Conservation (phyloP, 2,329 filamentous ascomycete genomes). For the Fusarium sp. region DNA sequence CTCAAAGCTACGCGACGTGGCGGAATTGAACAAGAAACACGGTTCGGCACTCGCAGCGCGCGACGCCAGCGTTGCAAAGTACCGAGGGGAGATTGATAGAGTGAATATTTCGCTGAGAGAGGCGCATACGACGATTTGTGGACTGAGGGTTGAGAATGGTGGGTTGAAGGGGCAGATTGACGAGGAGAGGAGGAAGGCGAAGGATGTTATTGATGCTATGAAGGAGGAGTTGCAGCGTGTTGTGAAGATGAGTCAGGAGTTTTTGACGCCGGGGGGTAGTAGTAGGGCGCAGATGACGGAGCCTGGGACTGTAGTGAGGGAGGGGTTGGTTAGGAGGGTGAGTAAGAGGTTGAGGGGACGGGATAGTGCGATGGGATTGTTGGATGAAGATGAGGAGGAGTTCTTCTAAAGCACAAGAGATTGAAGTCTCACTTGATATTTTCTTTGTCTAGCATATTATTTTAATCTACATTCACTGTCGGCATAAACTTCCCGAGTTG, state of each 20-base stretch:
- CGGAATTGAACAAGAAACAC: constrained; percentile 54
- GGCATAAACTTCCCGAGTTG: no score
- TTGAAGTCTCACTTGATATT: constrained; percentile 15
- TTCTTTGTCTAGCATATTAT: constrained; percentile 39
- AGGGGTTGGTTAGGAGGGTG: constrained; percentile 42
- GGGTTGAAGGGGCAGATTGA: constrained; percentile 51
- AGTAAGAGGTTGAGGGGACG: constrained; percentile 58
- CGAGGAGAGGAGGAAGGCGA: constrained; percentile 54
- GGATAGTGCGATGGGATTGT: constrained; percentile 66
- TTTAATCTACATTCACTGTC: not conserved
- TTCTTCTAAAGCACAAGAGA: constrained; percentile 33
- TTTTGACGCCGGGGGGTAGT: constrained; percentile 55
- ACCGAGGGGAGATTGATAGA: constrained; percentile 61
- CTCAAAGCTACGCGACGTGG: constrained; percentile 47
- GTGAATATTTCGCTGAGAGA: constrained; percentile 57
- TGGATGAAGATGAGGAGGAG: constrained; percentile 64
- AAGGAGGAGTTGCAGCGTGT: constrained; percentile 63
- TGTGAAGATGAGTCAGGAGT: constrained; percentile 58
- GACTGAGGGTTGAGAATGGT: constrained; percentile 60
- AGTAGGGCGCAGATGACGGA: constrained; percentile 18
- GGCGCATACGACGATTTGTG: constrained; percentile 59
- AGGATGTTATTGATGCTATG: constrained; percentile 60
- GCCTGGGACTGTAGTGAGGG: constrained; percentile 17
- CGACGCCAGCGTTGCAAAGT: constrained; percentile 61
- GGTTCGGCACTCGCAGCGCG: constrained; percentile 61